Evolutionary conservation across 139 green algal species (phyloP), one percentile per base, ranked within the genome.

Genomic region (Ettlia oleoabundans): DNA sequence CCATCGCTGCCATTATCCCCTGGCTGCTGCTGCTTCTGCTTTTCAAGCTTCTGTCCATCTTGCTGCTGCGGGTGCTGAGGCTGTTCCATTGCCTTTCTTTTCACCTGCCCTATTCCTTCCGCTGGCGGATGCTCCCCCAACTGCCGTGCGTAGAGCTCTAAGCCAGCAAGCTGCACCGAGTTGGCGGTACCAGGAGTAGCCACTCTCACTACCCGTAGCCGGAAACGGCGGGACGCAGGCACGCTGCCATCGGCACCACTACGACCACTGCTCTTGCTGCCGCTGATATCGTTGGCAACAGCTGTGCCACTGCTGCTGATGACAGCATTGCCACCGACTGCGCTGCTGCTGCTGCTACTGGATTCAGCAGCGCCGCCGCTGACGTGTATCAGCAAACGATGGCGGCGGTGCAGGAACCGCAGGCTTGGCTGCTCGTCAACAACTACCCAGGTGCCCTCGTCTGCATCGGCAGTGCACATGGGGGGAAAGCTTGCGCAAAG

Each of bases 91-190:
- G 53, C n/a, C n/a, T n/a, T n/a, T n/a, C n/a, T n/a, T n/a, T n/a
- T n/a, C n/a, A n/a, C n/a, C n/a, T n/a, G n/a, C n/a, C n/a, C n/a
- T n/a, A n/a, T n/a, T n/a, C n/a, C n/a, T n/a, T n/a, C n/a, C n/a
- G n/a, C n/a, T n/a, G n/a, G n/a, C n/a, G n/a, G n/a, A n/a, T n/a
- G n/a, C n/a, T n/a, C n/a, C n/a, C n/a, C n/a, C n/a, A n/a, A 32
- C 62, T 65, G 19, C 42, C 37, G 40, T 51, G 28, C 22, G 76
- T 90, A 93, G 62, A 96, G 13, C 35, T 91, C 85, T 76, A 86
- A 89, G n/a, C 82, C 80, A 0, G 85, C 76, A 65, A 96, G 86
- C 89, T 96, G 93, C 41, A 94, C 87, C 0, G 87, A 93, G 82
- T 94, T 93, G n/a, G 93, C 93, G 15, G 81, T 38, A 2, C 61